phyloP scores from a whole-genome alignment of 805 yeast species.

The Ogataea ganodermae region DNA sequence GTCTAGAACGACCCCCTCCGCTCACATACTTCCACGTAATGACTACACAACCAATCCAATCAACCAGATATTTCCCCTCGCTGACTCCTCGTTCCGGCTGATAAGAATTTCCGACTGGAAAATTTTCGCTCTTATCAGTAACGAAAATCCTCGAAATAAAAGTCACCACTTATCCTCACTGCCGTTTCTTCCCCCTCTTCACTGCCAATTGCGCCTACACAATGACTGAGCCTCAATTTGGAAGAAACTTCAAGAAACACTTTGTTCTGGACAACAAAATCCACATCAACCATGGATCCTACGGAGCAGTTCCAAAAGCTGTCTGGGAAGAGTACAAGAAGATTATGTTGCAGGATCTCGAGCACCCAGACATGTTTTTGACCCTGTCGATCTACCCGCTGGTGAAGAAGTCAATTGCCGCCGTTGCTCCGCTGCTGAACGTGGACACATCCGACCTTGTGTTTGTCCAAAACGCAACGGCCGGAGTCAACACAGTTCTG shows the following conservation, averaged over 20 bases:
- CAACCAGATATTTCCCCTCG: too few species aligned
- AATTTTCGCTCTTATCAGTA: too few species aligned
- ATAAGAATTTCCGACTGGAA: too few species aligned
- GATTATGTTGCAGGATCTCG: conserved; percentile 31
- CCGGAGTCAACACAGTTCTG: conserved; percentile 58
- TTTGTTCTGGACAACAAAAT: conserved; percentile 44
- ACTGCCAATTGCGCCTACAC: too few species aligned
- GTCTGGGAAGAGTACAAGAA: conserved; percentile 43
- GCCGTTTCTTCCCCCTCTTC: too few species aligned
- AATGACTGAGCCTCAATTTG: too few species aligned
- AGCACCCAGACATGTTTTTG: conserved; percentile 51
- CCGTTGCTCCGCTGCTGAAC: conserved; percentile 46
- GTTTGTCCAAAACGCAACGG: conserved; percentile 59
- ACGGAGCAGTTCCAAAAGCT: conserved; percentile 54
- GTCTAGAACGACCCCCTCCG: too few species aligned
- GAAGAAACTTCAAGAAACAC: conserved; percentile 49
- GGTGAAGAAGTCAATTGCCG: conserved; percentile 39
- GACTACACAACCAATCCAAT: too few species aligned
- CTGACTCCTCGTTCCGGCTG: too few species aligned
- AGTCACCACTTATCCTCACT: too few species aligned
- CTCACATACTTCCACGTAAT: too few species aligned
- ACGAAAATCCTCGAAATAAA: too few species aligned
- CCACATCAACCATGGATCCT: conserved; percentile 67
- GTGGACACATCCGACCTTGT: conserved; percentile 52
- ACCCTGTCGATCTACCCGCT: conserved; percentile 30